A percentile compares a stretch with the other conserved stretches of the same genome.
Conservation (phyloP, 2,329 filamentous ascomycete genomes). For the Didymella lethalis region DNA sequence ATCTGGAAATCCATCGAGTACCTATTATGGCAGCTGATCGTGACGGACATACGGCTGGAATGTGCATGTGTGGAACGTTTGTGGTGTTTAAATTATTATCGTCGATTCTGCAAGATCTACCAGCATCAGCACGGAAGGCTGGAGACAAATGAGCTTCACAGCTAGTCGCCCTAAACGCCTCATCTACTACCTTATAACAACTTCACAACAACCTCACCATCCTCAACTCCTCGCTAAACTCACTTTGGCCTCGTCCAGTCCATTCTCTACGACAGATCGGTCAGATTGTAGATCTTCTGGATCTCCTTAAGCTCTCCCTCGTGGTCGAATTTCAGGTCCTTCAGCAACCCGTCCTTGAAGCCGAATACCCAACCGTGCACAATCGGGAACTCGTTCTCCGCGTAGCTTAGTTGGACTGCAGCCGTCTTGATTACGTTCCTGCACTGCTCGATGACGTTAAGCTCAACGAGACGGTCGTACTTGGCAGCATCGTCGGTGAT, state of each 20-base stretch:
- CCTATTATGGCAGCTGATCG: background rate
- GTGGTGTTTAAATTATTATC: background rate
- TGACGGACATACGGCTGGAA: background rate
- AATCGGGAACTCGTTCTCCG: conserved; percentile 69
- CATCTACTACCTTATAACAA: conserved; percentile 6
- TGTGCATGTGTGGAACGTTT: background rate
- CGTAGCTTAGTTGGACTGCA: conserved; percentile 67
- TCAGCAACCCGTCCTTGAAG: conserved; percentile 71
- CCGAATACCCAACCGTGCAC: conserved; percentile 79
- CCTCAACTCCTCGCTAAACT: conserved; percentile 17
- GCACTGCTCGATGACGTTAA: conserved; percentile 51
- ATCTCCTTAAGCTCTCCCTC: conserved; percentile 64
- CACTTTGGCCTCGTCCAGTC: background rate
- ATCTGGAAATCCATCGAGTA: background rate
- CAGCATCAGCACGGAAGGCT: conserved; percentile 2
- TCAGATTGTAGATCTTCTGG: conserved; percentile 69
- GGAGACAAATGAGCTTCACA: background rate
- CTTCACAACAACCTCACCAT: conserved; percentile 5
- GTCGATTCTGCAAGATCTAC: background rate
- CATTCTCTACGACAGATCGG: conserved; percentile 24
- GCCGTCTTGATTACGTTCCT: conserved; percentile 54
- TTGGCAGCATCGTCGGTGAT: conserved; percentile 38
- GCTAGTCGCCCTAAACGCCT: background rate
- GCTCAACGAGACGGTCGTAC: conserved; percentile 48
- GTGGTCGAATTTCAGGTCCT: conserved; percentile 70